These are phyloP conservation scores for Erigeron philadelphicus DNA, from an alignment of 140 eudicot genomes.

Conservation along the genomic window DNA sequence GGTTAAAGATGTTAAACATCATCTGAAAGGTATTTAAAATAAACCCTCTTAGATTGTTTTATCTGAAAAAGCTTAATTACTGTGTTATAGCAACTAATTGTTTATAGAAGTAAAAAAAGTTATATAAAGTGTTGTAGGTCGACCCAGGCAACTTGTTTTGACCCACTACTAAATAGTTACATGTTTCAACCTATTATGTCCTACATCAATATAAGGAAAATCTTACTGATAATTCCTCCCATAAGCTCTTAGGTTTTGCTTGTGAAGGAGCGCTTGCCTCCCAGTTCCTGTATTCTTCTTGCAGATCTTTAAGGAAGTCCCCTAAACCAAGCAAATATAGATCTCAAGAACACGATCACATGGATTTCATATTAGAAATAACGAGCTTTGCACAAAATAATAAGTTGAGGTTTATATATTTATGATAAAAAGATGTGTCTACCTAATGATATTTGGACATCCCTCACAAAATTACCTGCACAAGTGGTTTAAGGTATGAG, in stretches of 20 bases:
- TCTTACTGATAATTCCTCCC: conserved; percentile 91
- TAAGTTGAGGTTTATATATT: conserved; percentile 22
- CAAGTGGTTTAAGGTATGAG: conserved; percentile 50
- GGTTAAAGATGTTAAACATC: neutral
- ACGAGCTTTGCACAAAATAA: conserved; percentile 19
- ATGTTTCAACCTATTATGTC: neutral
- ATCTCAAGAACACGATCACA: conserved; percentile 27
- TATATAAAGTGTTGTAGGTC: neutral
- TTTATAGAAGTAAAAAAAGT: neutral
- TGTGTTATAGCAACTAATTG: neutral
- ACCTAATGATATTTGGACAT: conserved; percentile 95
- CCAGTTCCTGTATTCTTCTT: conserved; percentile 87
- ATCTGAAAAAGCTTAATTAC: neutral
- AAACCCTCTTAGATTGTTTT: neutral
- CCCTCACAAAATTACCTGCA: conserved; percentile 97
- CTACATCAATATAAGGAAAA: neutral
- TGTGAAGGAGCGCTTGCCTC: conserved; percentile 69
- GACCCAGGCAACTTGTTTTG: neutral
- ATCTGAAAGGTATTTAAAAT: neutral
- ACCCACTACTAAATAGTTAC: neutral
- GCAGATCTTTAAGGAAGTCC: conserved; percentile 85
- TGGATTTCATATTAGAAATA: conserved; percentile 19
- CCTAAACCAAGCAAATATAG: conserved; percentile 34
- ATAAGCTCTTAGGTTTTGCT: conserved; percentile 86
- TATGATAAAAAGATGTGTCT: conserved; percentile 44